Percentiles rank a stretch among this genome's conserved stretches.
phyloP scores from a whole-genome alignment of 1,284 basidiomycete genomes.

The Ceratobasidium sp. region DNA sequence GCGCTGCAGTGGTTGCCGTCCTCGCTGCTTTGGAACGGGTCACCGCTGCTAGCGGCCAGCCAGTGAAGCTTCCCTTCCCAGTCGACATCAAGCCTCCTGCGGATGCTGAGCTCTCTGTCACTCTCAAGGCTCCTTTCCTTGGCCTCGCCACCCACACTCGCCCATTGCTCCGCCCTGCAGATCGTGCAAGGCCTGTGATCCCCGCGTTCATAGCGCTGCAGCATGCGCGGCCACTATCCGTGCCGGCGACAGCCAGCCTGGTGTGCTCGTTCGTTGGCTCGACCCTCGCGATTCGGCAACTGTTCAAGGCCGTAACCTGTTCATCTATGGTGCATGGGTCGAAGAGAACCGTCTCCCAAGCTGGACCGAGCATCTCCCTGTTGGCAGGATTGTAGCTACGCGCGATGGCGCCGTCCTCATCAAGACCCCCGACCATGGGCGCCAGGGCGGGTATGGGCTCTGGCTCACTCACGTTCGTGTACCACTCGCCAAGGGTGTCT shows the following conservation, averaged over 20 bases:
- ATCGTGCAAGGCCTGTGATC: conserved; percentile 46
- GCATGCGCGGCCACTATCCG: conserved; percentile 50
- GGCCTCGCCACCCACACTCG: conserved; percentile 50
- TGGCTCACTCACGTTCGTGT: conserved; percentile 55
- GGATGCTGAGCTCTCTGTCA: conserved; percentile 44
- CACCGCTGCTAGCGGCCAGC: conserved; percentile 35
- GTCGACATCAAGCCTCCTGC: conserved; percentile 11
- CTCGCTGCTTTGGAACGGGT: conserved; percentile 51
- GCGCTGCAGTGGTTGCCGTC: conserved; percentile 50
- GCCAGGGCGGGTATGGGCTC: conserved; percentile 48
- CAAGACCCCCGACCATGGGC: conserved; percentile 45
- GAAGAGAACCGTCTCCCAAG: conserved; percentile 45
- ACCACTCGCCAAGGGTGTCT: conserved; percentile 49
- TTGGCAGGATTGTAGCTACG: conserved; percentile 51
- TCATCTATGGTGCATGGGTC: conserved; percentile 53
- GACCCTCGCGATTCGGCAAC: conserved; percentile 38
- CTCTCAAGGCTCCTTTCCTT: conserved; percentile 47
- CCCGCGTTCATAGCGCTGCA: conserved; percentile 48
- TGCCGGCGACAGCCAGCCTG: conserved; percentile 54
- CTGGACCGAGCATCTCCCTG: conserved; percentile 44
- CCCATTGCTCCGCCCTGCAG: conserved; percentile 50
- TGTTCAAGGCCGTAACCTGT: conserved; percentile 46
- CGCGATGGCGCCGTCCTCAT: conserved; percentile 54
- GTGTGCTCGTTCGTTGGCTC: conserved; percentile 50
- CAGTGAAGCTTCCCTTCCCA: not conserved